Percentiles rank a stretch among this genome's conserved stretches.
Conservation (phyloP, 1,139 yeast genomes). For the Saccharomyces pastorianus region DNA sequence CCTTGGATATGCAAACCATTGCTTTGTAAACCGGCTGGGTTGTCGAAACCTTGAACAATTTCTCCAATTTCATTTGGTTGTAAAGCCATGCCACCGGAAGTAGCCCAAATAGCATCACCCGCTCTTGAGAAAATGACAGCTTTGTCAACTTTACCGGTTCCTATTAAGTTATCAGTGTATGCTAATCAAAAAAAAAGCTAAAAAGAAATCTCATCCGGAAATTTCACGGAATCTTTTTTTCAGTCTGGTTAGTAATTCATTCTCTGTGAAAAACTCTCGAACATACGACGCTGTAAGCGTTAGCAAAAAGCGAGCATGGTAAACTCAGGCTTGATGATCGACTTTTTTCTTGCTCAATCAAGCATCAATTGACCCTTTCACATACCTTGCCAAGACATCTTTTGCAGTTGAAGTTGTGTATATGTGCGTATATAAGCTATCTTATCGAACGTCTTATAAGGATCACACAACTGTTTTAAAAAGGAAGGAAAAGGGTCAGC, state of each 20-base stretch:
- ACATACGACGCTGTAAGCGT: background rate
- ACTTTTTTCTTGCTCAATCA: background rate
- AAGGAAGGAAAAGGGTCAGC: background rate
- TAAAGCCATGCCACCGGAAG: slow-evolving; percentile 61
- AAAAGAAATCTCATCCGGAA: slow-evolving; percentile 25
- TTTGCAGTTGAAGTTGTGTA: slow-evolving; percentile 1
- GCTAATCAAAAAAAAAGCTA: slow-evolving; percentile 37
- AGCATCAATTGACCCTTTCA: slow-evolving; percentile 5
- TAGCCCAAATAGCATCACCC: slow-evolving; percentile 94
- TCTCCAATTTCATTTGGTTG: slow-evolving; percentile 63
- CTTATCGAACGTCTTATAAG: background rate
- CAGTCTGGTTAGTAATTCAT: background rate
- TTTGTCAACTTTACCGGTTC: slow-evolving; percentile 79
- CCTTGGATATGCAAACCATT: slow-evolving; percentile 80
- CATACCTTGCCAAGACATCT: slow-evolving; percentile 41
- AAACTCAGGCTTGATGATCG: background rate
- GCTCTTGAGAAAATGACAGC: slow-evolving; percentile 92
- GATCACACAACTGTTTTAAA: background rate
- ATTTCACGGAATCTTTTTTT: background rate
- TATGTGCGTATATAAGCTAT: background rate
- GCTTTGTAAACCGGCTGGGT: slow-evolving; percentile 71
- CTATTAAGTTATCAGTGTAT: slow-evolving; percentile 85
- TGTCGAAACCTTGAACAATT: slow-evolving; percentile 72
- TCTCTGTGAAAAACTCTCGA: background rate
- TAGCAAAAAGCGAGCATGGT: background rate